Evolutionary conservation across 2,329 filamentous ascomycete species (phyloP), one percentile per base, ranked within the genome.

Genomic region (Nemania sp.): DNA sequence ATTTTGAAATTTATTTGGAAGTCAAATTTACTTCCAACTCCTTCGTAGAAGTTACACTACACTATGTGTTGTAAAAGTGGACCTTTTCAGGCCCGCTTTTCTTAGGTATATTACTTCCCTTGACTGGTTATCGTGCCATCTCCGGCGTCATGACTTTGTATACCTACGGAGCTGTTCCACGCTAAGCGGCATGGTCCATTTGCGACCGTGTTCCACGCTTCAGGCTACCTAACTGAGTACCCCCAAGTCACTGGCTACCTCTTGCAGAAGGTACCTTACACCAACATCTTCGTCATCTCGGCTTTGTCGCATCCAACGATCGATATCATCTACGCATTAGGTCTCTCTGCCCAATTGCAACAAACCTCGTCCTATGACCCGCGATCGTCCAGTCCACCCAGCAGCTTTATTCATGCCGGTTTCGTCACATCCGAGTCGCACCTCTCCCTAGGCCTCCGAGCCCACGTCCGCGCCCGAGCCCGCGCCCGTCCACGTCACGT

Each of bases 391-490:
- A 39, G 7, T 7, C 62, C 46, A 34, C 57, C 29, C 51, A 63
- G 49, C 60, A 67, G 42, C 50, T 49, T 47, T 63, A 64, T 63
- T 59, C 62, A 72, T 71, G 70, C 65, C 58, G 63, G 29, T 53
- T 59, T 57, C 54, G 61, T 65, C 37, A n/a, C 21, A 49, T 13
- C 60, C 60, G 65, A 67, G 66, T 64, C 62, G 57, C 61, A 60
- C 47, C 25, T 45, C 42, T 60, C 57, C 56, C 13, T 58, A 57
- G 69, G 66, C 67, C 59, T n/a, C 59, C 17, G 64, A 69, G 67
- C 67, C 65, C 68, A 60, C 65, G 60, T 57, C 34, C 47, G 49
- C n/a, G n/a, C n/a, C 59, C 17, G 64, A 69, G 67, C 67, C 65
- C 68, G 61, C 65, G 60, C 58, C 34, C 47, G 49, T 35, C 54